Conservation (phyloP, 768 basidiomycete genomes). For the Pisolithus orientalis region DNA sequence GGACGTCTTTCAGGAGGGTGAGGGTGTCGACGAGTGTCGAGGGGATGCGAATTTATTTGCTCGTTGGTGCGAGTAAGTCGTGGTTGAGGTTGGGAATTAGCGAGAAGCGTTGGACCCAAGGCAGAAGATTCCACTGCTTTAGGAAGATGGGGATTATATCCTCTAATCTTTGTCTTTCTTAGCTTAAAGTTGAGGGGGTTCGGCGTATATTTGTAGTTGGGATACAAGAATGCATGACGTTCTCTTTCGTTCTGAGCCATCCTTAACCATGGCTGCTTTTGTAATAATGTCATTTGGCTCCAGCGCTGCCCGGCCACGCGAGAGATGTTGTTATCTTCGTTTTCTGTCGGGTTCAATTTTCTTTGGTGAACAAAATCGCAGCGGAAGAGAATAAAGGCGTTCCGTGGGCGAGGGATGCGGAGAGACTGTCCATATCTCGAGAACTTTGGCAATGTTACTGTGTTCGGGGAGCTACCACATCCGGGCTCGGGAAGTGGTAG, state of each 20-base stretch:
- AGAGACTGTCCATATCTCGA: constrained; percentile 13
- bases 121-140: not conserved
- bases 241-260: constrained; percentile 46
- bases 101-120: constrained; percentile 7
- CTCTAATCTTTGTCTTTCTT: constrained; percentile 15
- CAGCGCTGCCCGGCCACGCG: constrained; percentile 63
- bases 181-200: constrained; percentile 1
- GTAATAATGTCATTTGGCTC: constrained; percentile 44
- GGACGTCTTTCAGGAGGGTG: constrained; percentile 29
- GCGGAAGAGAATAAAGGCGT: constrained; percentile 77
- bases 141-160: constrained; percentile 6
- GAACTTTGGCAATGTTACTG: constrained; percentile 9
- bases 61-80: not conserved
- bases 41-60: not conserved
- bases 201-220: constrained; percentile 39
- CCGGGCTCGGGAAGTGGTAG: constrained; percentile 20
- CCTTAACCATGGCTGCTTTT: constrained; percentile 45
- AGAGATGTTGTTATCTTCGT: constrained; percentile 63
- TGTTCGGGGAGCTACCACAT: constrained; percentile 11
- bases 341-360: constrained; percentile 49
- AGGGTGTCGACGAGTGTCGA: constrained; percentile 15
- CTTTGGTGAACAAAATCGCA: constrained; percentile 65
- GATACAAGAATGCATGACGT: constrained; percentile 34
- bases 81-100: not conserved
- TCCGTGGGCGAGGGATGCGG: constrained; percentile 67